These are phyloP conservation scores for Camellia japonica DNA, from an alignment of 148 eudicot species.

Conservation along the genomic window DNA sequence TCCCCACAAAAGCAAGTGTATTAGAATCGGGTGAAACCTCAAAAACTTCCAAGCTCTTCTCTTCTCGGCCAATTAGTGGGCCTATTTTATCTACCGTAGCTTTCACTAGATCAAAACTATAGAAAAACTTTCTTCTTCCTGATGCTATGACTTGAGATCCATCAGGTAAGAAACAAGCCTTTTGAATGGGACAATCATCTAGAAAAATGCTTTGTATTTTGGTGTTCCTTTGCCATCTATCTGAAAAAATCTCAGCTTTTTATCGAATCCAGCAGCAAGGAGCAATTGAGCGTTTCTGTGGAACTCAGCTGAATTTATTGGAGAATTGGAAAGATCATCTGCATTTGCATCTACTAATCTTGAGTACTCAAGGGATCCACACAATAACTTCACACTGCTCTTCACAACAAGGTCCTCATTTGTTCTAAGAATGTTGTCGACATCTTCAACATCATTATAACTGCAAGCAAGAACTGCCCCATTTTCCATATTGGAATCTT, in stretches of 20 bases:
- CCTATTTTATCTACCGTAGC: conserved; percentile 70
- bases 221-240: conserved; percentile 80
- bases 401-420: conserved; percentile 78
- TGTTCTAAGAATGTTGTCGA: conserved; percentile 54
- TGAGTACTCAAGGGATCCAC: conserved; percentile 72
- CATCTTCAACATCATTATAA: conserved; percentile 28
- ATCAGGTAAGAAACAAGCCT: conserved; percentile 82
- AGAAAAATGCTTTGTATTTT: conserved; percentile 69
- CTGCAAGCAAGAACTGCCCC: conserved; percentile 37
- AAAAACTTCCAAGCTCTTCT: conserved; percentile 79
- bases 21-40: conserved; percentile 92
- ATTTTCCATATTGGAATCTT: conserved; percentile 61
- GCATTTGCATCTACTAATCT: conserved; percentile 68
- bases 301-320: conserved; percentile 74
- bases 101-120: conserved; percentile 72
- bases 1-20: conserved; percentile 84
- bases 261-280: conserved; percentile 74
- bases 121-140: conserved; percentile 89
- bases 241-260: conserved; percentile 73
- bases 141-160: conserved; percentile 79
- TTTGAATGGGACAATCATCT: conserved; percentile 77
- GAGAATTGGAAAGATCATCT: conserved; percentile 57
- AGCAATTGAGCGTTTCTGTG: conserved; percentile 90
- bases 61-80: conserved; percentile 84
- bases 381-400: conserved; percentile 54